Percentiles rank a stretch among this genome's conserved stretches.
These are phyloP conservation scores for Microascus cirrosus DNA, from an alignment of 2,329 filamentous ascomycete species.

Conservation along the genomic window DNA sequence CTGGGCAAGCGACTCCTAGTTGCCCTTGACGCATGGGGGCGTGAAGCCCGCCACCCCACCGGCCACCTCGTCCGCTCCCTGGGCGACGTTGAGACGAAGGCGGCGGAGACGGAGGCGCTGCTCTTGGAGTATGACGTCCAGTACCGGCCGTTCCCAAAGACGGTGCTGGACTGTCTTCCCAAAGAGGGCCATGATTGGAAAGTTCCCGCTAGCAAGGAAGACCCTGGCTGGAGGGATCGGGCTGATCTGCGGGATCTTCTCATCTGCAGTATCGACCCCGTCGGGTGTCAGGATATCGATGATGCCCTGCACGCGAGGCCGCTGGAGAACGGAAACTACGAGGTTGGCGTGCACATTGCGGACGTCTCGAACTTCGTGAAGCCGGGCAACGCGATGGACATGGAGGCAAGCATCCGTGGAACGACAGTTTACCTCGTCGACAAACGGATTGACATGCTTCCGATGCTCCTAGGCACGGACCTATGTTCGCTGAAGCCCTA, in stretches of 20 bases:
- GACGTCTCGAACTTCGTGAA: conserved; percentile 99
- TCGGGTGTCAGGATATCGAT: conserved; percentile 95
- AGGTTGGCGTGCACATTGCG: conserved; percentile 96
- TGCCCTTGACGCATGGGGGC: conserved; percentile 90
- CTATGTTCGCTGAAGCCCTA: conserved; percentile 94
- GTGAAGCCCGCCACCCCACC: conserved; percentile 82
- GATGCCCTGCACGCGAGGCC: conserved; percentile 83
- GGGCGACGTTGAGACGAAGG: conserved; percentile 90
- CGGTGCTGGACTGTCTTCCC: conserved; percentile 86
- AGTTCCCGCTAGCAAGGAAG: conserved; percentile 67
- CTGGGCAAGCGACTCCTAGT: conserved; percentile 86
- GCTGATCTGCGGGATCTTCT: conserved; percentile 75
- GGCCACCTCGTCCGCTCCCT: conserved; percentile 91
- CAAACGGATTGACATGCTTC: conserved; percentile 99
- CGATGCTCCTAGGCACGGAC: conserved; percentile 89
- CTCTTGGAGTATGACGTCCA: conserved; percentile 95
- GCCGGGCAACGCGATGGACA: conserved; percentile 93
- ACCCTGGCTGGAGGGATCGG: conserved; percentile 79
- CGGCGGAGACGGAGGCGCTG: conserved; percentile 92
- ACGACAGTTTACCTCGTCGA: conserved; percentile 97
- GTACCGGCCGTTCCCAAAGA: conserved; percentile 92
- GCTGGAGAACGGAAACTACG: conserved; percentile 84
- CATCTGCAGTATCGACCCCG: conserved; percentile 94
- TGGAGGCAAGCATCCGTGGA: conserved; percentile 83
- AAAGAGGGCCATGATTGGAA: conserved; percentile 88